phyloP scores from a whole-genome alignment of 306 rosid species.

The Cucurbita argyrosperma region DNA sequence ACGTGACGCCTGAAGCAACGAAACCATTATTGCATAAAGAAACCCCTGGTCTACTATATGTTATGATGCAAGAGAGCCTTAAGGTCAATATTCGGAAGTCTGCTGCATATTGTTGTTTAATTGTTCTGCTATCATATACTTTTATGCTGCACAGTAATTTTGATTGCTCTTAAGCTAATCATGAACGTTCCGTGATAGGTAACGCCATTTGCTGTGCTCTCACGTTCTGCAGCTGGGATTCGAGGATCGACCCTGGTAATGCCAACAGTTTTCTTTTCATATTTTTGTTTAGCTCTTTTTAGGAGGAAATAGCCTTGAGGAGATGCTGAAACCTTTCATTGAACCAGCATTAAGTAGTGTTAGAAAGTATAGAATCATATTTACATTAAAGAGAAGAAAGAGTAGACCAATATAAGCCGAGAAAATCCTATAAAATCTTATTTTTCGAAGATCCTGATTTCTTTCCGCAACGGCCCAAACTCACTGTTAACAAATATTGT shows the following conservation, averaged over 20 bases:
- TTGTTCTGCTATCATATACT: background rate
- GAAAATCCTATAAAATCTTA: background rate
- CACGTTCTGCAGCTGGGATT: conserved; percentile 88
- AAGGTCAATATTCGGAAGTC: conserved; percentile 30
- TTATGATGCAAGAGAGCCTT: conserved; percentile 88
- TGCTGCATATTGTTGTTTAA: background rate
- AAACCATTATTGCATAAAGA: conserved; percentile 72
- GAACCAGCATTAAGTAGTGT: background rate
- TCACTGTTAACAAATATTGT: too few species aligned
- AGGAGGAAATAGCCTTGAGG: background rate
- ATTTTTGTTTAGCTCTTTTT: background rate
- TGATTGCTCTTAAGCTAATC: background rate
- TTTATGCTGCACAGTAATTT: background rate
- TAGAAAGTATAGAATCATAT: background rate
- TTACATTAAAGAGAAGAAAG: background rate
- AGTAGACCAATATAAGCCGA: background rate
- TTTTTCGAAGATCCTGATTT: background rate
- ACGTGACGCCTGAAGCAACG: conserved; percentile 94
- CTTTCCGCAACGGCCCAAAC: too few species aligned
- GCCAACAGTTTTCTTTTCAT: background rate
- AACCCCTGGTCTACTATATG: conserved; percentile 75
- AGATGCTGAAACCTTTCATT: background rate
- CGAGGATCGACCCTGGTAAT: conserved; percentile 88
- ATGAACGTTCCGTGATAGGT: conserved; percentile 34
- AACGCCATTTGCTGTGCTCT: conserved; percentile 82